A percentile compares a stretch with the other conserved stretches of the same genome.
Conservation (phyloP, 768 basidiomycete genomes). For the Mycena floridula region DNA sequence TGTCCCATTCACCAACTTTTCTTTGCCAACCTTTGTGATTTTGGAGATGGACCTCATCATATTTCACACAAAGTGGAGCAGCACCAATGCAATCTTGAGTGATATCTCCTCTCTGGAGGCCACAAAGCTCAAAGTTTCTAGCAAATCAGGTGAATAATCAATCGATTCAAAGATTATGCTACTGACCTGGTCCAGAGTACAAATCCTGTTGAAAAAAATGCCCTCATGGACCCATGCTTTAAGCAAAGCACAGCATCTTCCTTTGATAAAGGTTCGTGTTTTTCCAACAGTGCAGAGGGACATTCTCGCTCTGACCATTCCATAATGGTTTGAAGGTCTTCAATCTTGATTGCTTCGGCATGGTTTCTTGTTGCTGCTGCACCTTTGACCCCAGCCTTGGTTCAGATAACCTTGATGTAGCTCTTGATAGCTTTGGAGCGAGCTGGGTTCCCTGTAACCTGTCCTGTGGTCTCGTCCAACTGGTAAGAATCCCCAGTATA, state of each 20-base stretch:
- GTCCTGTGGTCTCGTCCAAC: not conserved
- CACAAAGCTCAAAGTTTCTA: not conserved
- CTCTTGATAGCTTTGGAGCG: not conserved
- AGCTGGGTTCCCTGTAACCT: not conserved
- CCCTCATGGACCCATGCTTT: not conserved
- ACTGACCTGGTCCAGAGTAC: not conserved
- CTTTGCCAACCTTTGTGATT: constrained; percentile 20
- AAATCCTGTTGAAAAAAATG: not conserved
- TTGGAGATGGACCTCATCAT: constrained; percentile 12
- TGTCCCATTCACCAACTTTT: constrained; percentile 10
- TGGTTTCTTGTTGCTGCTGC: not conserved
- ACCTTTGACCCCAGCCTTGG: not conserved
- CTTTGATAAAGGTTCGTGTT: not conserved
- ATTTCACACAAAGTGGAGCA: not conserved
- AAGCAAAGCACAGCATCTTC: not conserved
- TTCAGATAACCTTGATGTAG: not conserved
- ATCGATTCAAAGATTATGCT: not conserved
- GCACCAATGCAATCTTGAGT: not conserved
- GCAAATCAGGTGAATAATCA: not conserved
- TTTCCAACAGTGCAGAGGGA: not conserved
- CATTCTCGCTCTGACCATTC: not conserved
- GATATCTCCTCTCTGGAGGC: not conserved
- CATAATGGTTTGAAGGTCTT: not conserved
- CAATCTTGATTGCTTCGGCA: not conserved
- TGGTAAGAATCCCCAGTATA: not conserved